Evolutionary conservation across 1,284 basidiomycete genomes (phyloP), one percentile per base, ranked within the genome.

Genomic region (Puccinia coronata): DNA sequence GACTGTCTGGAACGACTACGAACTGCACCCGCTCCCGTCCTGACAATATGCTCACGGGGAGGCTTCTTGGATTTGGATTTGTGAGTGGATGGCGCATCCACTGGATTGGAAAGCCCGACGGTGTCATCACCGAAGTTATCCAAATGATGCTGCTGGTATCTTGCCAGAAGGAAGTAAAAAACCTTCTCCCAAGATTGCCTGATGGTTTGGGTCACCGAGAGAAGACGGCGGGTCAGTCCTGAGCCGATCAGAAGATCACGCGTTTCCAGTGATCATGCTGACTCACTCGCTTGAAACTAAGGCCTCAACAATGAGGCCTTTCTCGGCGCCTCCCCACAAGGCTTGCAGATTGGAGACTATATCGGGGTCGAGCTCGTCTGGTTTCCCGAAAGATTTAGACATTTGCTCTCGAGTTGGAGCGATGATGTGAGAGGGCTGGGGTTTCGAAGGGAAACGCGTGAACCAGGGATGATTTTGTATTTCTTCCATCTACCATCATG

Each of bases 391-490:
- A 16, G 93, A 91, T 47, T 89, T 88, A 25, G 91, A 90, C 70
- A 93, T 91, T 82, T 89, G 89, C 80, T 90, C 89, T 49, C 94
- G 87, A 81, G 89, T 89, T n/a, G 91, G 84, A 80, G 59, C 85
- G 69, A 53, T 61, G 77, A 90, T 82, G 59, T 87, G 87, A 83
- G 89, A 87, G 83, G 88, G 87, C 70, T 88, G 87, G 77, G 88
- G 86, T 84, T 91, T 90, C 11, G 90, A 90, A 65, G 89, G 86
- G 65, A 90, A 88, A 36, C 91, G 91, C 11, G 89, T 89, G 87
- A 95, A 97, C 90, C 97, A 99, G 0, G 95, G 94, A 85, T 98
- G 96, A 2, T 85, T 85, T 84, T 94, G 88, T 84, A 99, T 95
- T 82, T 95, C 92, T 23, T 90, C 87, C 90, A 98, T 95, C 82